Evolutionary conservation across 768 basidiomycete species (phyloP).

Genomic region (Dentipellis fragilis): DNA sequence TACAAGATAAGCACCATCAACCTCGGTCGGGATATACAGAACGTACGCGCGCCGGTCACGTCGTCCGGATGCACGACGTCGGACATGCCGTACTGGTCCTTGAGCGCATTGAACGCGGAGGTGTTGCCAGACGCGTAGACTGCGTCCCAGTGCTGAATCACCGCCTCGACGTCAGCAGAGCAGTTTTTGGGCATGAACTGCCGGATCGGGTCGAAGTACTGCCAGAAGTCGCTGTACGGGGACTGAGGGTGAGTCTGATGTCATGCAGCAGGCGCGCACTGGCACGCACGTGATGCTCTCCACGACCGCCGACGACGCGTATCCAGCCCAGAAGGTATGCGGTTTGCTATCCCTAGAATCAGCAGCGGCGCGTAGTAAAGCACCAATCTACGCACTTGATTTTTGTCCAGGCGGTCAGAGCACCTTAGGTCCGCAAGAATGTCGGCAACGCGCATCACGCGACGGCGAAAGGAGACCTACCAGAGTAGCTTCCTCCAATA

Average conservation of each 20-base stretch:
- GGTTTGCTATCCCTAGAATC: constrained; percentile 34
- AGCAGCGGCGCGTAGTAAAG: not conserved
- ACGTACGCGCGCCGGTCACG: constrained; percentile 46
- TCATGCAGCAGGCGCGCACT: not conserved
- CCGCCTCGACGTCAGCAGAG: constrained; percentile 59
- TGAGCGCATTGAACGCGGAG: constrained; percentile 40
- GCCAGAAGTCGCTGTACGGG: constrained; percentile 44
- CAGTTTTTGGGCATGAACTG: constrained; percentile 64
- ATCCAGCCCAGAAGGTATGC: constrained; percentile 51
- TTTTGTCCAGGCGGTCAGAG: constrained; percentile 55
- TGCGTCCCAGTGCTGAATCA: constrained; percentile 50
- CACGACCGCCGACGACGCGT: constrained; percentile 58
- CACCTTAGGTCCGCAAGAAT: constrained; percentile 17
- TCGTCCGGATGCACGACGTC: constrained; percentile 54
- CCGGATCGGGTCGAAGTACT: constrained; percentile 64
- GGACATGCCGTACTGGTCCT: constrained; percentile 49
- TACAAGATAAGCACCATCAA: not conserved
- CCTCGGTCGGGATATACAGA: not conserved
- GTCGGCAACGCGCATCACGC: too few species aligned
- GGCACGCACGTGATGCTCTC: constrained; percentile 37
- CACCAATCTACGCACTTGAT: constrained; percentile 34
- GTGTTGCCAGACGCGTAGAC: constrained; percentile 37
- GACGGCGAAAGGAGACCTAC: constrained; percentile 9
- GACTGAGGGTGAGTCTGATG: not conserved
- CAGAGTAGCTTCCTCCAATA: constrained; percentile 35